Conservation (phyloP, 169 alveolate genomes). For the Cryptosporidium ryanae region DNA sequence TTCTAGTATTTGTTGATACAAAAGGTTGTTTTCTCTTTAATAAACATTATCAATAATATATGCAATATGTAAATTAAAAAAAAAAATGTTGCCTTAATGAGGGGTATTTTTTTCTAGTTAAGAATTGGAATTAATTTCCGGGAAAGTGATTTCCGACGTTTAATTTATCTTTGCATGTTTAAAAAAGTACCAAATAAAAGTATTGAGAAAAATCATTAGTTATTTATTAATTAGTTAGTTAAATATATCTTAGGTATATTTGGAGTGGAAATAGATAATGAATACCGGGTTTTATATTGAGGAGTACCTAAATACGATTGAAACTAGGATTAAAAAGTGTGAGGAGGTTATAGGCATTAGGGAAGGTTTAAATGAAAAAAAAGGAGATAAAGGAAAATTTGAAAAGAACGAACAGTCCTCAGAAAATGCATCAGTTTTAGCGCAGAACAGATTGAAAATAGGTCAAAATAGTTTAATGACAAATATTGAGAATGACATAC, state of each 20-base stretch:
- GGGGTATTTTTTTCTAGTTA: background rate
- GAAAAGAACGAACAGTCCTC: background rate
- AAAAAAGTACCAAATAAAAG: too few relatives aligned
- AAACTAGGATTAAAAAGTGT: constrained; percentile 44
- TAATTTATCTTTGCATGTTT: background rate
- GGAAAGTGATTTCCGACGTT: background rate
- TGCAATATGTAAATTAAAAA: too few relatives aligned
- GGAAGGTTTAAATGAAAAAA: background rate
- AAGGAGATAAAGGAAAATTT: background rate
- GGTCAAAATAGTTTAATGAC: constrained; percentile 60
- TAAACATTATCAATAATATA: too few relatives aligned
- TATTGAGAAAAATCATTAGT: too few relatives aligned
- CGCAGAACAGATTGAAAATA: constrained; percentile 32
- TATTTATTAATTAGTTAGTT: background rate
- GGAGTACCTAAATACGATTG: constrained; percentile 25
- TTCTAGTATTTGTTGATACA: background rate
- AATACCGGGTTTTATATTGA: background rate
- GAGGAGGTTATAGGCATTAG: constrained; percentile 8
- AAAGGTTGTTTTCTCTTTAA: background rate
- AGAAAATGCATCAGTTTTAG: background rate
- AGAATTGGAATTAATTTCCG: too few relatives aligned
- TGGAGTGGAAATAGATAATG: background rate
- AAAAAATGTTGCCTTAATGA: background rate
- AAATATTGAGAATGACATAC: constrained; percentile 52
- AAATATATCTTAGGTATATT: background rate